These are phyloP conservation scores for Sodiomyces alkalinus DNA, from an alignment of 2,329 filamentous ascomycete species.

Conservation along the genomic window DNA sequence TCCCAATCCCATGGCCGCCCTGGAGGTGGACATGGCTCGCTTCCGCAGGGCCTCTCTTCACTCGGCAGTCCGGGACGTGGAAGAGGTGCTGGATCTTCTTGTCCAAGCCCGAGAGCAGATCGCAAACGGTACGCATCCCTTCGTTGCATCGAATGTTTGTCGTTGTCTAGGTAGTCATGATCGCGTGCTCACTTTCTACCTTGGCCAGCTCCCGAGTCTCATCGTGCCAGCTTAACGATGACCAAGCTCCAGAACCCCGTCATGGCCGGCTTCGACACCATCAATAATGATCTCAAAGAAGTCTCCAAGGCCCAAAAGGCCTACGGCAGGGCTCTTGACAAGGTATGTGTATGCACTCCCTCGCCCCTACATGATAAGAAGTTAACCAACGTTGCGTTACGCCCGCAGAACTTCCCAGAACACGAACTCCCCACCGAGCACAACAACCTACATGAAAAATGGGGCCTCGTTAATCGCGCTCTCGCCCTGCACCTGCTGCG, in stretches of 20 bases:
- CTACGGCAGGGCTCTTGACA: slow-evolving; percentile 75
- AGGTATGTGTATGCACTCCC: too few species aligned
- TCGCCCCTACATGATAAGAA: too few species aligned
- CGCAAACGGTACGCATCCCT: slow-evolving; percentile 40
- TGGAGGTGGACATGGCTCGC: slow-evolving; percentile 61
- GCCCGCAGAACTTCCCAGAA: slow-evolving; percentile 19
- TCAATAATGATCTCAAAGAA: slow-evolving; percentile 70
- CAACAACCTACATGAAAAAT: slow-evolving; percentile 33
- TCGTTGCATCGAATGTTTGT: slow-evolving; percentile 4
- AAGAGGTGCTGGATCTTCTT: slow-evolving; percentile 67
- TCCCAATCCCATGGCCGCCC: slow-evolving; percentile 30
- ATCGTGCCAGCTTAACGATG: slow-evolving; percentile 57
- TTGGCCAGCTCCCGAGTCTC: slow-evolving; percentile 42
- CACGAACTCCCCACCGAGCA: slow-evolving; percentile 63
- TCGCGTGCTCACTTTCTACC: slow-evolving; percentile 6
- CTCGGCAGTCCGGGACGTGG: slow-evolving; percentile 62
- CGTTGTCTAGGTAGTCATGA: too few species aligned
- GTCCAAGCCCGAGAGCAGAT: slow-evolving; percentile 59
- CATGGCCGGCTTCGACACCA: slow-evolving; percentile 63
- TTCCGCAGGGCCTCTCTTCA: slow-evolving; percentile 54
- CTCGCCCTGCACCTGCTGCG: slow-evolving; percentile 88
- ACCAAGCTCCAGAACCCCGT: slow-evolving; percentile 77
- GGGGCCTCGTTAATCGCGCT: slow-evolving; percentile 57
- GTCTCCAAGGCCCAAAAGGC: slow-evolving; percentile 69
- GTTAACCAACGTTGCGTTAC: too few species aligned